Evolutionary conservation across 305 asterid genomes (phyloP), one percentile per base, ranked within the genome.

Genomic region (Fraxinus floribunda): DNA sequence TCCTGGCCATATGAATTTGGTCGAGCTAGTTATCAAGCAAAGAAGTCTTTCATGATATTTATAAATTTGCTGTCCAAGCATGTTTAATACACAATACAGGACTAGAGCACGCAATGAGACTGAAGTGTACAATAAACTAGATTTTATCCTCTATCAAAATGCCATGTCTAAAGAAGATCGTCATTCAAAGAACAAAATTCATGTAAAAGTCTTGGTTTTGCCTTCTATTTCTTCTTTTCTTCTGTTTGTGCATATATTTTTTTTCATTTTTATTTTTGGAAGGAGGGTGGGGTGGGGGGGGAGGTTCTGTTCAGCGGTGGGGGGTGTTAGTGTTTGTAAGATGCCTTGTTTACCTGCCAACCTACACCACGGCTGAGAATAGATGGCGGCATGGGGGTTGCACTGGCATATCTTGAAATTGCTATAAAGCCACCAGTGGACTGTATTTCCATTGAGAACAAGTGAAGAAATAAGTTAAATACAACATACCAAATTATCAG

Each of bases 301-400:
- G 78, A 20, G 26, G 1, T 39, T 46, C 18, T 46, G 57, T 13
- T 46, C 6, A 46, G 57, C 2, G 57, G 18, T 46, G 57, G 18
- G 5, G 57, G 3, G 18, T 46, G 57, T 46, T 46, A 18, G 57
- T 46, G 18, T 10, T 46, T 46, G 57, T 46, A 46, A 46, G 18
- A 46, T 46, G 57, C 57, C 72, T 3, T 38, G 78, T 74, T 78
- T 87, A 90, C 93, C 93, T 90, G 93, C 93, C 93, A 90, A 75
- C 93, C 93, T 78, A 90, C 82, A 49, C 93, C 93, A 78, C 93
- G 93, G 86, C 93, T 90, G 80, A 90, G 90, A 83, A 90, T 89
- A 60, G 93, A 89, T 39, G 92, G 92, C n/a, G 93, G 93, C 86
- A 89, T 73, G 8, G 88, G 87, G 60, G 93, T 90, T 55, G 93